These are phyloP conservation scores for Corylus americana DNA, from an alignment of 306 rosid species.

Conservation along the genomic window DNA sequence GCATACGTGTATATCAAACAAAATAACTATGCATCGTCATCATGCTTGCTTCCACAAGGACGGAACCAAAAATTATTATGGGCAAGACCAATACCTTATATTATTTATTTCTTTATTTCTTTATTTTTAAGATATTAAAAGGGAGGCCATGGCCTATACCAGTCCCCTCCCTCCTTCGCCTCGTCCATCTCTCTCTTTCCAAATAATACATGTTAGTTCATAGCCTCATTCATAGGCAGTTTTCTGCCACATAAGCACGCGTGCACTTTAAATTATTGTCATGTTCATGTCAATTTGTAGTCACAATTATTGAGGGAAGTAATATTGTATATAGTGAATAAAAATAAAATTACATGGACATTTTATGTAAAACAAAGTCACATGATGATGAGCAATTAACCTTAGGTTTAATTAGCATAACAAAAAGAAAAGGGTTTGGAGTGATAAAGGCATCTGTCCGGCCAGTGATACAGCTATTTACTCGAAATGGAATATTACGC, in stretches of 20 bases:
- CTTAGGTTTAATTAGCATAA: background rate
- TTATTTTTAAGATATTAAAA: too few species aligned
- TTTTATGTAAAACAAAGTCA: background rate
- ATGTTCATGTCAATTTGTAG: background rate
- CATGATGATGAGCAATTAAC: background rate
- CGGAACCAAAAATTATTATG: too few species aligned
- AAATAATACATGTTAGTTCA: background rate
- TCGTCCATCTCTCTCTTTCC: background rate
- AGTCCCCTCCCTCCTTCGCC: background rate
- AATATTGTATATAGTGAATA: background rate
- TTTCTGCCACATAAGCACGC: background rate
- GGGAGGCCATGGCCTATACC: too few species aligned
- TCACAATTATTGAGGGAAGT: background rate
- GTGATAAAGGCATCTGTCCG: slow-evolving; percentile 7
- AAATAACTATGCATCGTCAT: too few species aligned
- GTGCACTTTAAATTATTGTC: background rate
- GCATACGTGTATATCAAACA: too few species aligned
- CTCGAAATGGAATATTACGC: slow-evolving; percentile 16
- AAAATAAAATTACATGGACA: background rate
- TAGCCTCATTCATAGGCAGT: background rate
- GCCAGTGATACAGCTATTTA: slow-evolving; percentile 19
- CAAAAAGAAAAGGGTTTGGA: background rate
- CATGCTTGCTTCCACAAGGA: too few species aligned
- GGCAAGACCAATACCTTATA: too few species aligned
- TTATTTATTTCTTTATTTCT: too few species aligned